A percentile compares a stretch with the other conserved stretches of the same genome.
phyloP scores from a whole-genome alignment of 106 monocot species.

The Dendrobium officinale region DNA sequence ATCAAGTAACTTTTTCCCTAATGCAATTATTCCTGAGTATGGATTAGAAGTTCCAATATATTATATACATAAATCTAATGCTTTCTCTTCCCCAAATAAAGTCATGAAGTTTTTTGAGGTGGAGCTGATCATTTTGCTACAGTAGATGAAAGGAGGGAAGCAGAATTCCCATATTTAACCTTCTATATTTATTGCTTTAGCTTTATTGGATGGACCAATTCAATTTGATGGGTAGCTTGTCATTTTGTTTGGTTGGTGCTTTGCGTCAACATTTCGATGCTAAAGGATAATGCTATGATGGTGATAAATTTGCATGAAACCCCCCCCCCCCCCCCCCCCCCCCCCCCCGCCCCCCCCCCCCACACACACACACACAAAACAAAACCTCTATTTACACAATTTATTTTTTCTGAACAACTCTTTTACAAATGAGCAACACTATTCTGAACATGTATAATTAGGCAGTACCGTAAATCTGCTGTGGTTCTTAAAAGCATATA shows the following conservation, averaged over 20 bases:
- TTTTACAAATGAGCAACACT: not conserved
- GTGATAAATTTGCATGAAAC: not conserved
- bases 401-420: not conserved
- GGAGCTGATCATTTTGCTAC: not conserved
- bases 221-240: not conserved
- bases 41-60: not conserved
- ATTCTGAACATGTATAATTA: not conserved
- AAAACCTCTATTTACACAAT: too few relatives aligned
- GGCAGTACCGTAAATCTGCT: not conserved
- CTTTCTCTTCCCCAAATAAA: not conserved
- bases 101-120: not conserved
- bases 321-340: too few relatives aligned
- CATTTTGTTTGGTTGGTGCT: not conserved
- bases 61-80: not conserved
- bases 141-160: not conserved
- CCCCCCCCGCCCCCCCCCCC: too few relatives aligned
- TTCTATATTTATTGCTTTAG: not conserved
- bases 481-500: not conserved
- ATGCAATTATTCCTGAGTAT: not conserved
- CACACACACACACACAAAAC: too few relatives aligned
- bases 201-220: not conserved
- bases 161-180: not conserved
- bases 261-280: not conserved
- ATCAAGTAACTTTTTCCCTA: not conserved
- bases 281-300: not conserved